These are phyloP conservation scores for Vararia minispora DNA, from an alignment of 768 basidiomycete species.

Conservation along the genomic window DNA sequence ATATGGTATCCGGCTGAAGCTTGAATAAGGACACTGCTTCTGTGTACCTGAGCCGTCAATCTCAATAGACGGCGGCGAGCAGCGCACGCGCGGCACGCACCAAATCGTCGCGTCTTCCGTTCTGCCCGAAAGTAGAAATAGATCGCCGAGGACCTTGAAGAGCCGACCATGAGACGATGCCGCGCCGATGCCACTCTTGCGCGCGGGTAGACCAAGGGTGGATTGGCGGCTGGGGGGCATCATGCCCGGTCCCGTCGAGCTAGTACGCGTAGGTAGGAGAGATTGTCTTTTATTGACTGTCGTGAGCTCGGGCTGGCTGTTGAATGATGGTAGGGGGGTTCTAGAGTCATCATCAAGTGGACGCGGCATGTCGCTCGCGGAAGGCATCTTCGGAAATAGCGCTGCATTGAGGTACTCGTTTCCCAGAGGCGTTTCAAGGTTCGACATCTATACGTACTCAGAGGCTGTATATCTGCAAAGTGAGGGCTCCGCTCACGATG, in stretches of 20 bases:
- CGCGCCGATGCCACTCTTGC: constrained; percentile 49
- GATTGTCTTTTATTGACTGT: constrained; percentile 20
- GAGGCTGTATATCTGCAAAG: background rate
- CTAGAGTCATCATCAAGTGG: constrained; percentile 38
- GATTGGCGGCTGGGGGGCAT: constrained; percentile 36
- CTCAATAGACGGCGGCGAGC: constrained; percentile 9
- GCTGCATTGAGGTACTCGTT: constrained; percentile 76
- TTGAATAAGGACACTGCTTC: constrained; percentile 78
- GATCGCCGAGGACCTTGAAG: constrained; percentile 80
- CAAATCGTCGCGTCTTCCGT: constrained; percentile 72
- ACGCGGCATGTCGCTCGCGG: constrained; percentile 47
- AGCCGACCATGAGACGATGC: constrained; percentile 77
- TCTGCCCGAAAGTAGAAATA: constrained; percentile 82
- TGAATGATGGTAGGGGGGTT: constrained; percentile 35
- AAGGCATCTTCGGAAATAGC: constrained; percentile 51
- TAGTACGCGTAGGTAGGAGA: constrained; percentile 39
- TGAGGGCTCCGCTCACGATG: constrained; percentile 52
- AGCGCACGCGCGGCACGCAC: constrained; percentile 29
- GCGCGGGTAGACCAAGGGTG: constrained; percentile 33
- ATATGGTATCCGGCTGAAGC: constrained; percentile 62
- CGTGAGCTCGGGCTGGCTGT: constrained; percentile 45
- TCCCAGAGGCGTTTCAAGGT: constrained; percentile 72
- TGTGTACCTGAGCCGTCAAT: constrained; percentile 50
- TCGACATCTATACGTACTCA: constrained; percentile 44
- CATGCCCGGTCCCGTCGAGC: constrained; percentile 30